Evolutionary conservation across 192 early-diverging fungal genomes (phyloP), one percentile per base, ranked within the genome.

Genomic region (Coemansia sp.): DNA sequence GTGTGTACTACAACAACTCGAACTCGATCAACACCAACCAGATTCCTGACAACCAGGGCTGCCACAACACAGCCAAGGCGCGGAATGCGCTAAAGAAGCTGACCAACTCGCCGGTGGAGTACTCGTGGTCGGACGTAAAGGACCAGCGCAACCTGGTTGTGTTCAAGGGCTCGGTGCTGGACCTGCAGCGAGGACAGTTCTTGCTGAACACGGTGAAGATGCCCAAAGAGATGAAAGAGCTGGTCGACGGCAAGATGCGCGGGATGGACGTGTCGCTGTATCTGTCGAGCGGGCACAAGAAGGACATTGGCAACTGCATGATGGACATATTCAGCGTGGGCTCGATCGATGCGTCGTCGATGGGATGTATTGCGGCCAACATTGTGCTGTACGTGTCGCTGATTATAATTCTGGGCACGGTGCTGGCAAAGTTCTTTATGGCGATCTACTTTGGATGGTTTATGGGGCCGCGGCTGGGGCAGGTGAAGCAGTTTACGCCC

Each of bases 391-490:
- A 90, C 57, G 82, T 91, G 7, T 92, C 93, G 26, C 82, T 94
- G 51, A 79, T 87, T 19, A 78, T 91, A 47, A 86, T 88, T 57
- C 62, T 89, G 48, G 87, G 83, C 22, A 83, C 85, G 12, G 85
- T 90, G 51, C 68, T 87, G 25, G 83, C 85, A 57, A 89, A 87
- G 69, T 95, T 95, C 64, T 69, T 83, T 61, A 77, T 91, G 64
- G 92, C 93, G 0, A 74, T 94, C 25, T 72, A 86, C 37, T 94
- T 93, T 80, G 86, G 86, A 26, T 94, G 93, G 93, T 85, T 91
- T 72, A 74, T 93, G 62, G 86, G 87, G 23, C 82, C 87, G 67
- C 72, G 85, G 31, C 78, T 96, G n/a, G 94, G 94, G 10, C 84
- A 85, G 69, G 85, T 94, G 35, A 81, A 82, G 19, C 68, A 82